Conservation (phyloP, 345 rosid species). For the Gossypioides kirkii region DNA sequence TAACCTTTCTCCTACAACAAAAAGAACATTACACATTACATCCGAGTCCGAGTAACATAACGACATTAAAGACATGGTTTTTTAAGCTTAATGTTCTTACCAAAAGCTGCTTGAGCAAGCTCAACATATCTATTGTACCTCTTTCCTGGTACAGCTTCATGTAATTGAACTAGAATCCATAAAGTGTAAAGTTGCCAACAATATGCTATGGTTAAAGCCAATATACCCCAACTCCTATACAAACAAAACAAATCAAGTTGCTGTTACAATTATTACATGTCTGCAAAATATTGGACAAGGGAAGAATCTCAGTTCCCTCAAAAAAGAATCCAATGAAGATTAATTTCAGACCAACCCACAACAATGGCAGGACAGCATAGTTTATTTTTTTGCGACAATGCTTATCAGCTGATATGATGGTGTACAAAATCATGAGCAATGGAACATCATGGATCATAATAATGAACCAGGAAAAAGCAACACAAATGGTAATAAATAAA, state of each 20-base stretch:
- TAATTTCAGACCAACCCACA: slow-evolving; percentile 6
- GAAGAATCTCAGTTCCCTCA: neutral
- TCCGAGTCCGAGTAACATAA: neutral
- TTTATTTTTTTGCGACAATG: neutral
- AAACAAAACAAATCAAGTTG: slow-evolving; percentile 5
- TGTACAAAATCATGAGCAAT: slow-evolving; percentile 15
- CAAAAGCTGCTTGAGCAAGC: slow-evolving; percentile 96
- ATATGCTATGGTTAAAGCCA: slow-evolving; percentile 80
- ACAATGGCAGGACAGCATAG: neutral
- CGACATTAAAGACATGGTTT: neutral
- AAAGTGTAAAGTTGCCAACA: slow-evolving; percentile 91
- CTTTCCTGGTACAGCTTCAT: slow-evolving; percentile 96
- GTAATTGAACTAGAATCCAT: slow-evolving; percentile 89
- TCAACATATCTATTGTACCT: slow-evolving; percentile 93
- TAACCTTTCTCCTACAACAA: slow-evolving; percentile 62
- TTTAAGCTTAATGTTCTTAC: slow-evolving; percentile 32
- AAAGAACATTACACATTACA: neutral
- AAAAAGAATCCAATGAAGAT: neutral
- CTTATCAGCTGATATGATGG: slow-evolving; percentile 8
- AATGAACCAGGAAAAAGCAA: slow-evolving; percentile 6
- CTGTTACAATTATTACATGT: neutral
- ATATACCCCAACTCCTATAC: slow-evolving; percentile 93
- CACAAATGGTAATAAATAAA: neutral
- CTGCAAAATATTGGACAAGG: neutral
- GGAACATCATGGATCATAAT: neutral